Base-by-base conservation (phyloP, 208 protist genomes). In the Wallacemonas rigidus region DNA sequence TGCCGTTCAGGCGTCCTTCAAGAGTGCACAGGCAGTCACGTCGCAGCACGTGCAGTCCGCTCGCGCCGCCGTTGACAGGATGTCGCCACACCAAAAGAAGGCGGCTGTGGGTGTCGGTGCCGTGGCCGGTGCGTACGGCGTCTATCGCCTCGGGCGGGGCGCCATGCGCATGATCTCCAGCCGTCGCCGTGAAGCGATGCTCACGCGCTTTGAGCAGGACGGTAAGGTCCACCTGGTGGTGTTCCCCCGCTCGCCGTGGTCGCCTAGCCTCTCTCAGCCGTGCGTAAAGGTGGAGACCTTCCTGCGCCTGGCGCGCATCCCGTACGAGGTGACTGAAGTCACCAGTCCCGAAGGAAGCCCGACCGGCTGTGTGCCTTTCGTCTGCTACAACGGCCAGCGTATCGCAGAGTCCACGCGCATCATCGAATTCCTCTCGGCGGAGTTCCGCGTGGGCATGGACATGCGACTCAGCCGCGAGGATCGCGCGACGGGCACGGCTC, bases 221-320 rank as follows among this genome's bases (percentile, higher is more conserved):
- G 69, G 63, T 43, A 41, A 68, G 47, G 55, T 83, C 41, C 78
- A 83, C 53, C 44, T 83, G 36, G 65, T 74, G 53, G 53, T 75
- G 43, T 67, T 67, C 60, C 72, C 77, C 36, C 72, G 60, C 63
- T 77, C 68, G 44, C 57, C 53, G 50, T 69, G 48, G 51, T 15
- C 71, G n/a, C 64, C 65, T 44, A 73, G 48, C 60, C 5, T 77
- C 35, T 77, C 65, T 3, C 15, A 17, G 44, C 65, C 35, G 39
- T 71, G 63, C 71, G 43, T 51, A 0, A 76, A 77, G 51, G 26
- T 76, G 71, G 76, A 81, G 71, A 72, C 76, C 35, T 81, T 77
- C 44, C 65, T 81, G 47, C 76, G 76, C 41, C 64, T 81, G 0
- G 56, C 71, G 7, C 9, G 61, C 14, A 76, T 81, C 43, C 69